Evolutionary conservation across 225 moss, liverwort and hornwort genomes (phyloP), one percentile per base, ranked within the genome.

Genomic region (Pseudisothecium myosuroides): DNA sequence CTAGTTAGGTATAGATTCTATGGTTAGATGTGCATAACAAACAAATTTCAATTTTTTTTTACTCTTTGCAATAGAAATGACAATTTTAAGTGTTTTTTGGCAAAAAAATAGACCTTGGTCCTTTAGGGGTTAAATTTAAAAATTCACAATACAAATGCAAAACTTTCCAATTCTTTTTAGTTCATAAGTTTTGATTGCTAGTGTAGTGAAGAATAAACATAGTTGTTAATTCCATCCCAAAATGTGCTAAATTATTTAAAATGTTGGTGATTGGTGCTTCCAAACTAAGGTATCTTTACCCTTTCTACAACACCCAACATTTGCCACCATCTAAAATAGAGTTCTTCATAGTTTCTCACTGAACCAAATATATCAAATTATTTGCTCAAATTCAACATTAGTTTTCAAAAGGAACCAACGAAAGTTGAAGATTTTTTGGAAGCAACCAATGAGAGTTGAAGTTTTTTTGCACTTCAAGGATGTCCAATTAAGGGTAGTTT

Each of bases 281-380:
- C 12, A 54, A 23, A 36, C 4, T 54, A 34, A 31, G 4, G 0
- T 11, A 17, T 27, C 15, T 0, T 19, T 26, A 41, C 3, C 9
- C 8, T 16, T 43, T 68, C n/a, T 29, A 4, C 18, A 73, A 28
- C 3, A 45, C 54, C n/a, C n/a, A n/a, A n/a, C n/a, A n/a, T n/a
- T n/a, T n/a, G n/a, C n/a, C n/a, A n/a, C n/a, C n/a, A n/a, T n/a
- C n/a, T n/a, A 26, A 3, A 74, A 31, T 18, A 12, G 7, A 49
- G 0, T 49, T 49, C 7, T 49, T 32, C 2, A 18, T 18, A 47
- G 6, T 18, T 31, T 47, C 31, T 49, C 7, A 49, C 31, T 31
- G 2, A 49, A 0, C 2, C 2, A 47, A 17, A 49, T 19, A 18
- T 49, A 1, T 16, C 18, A 31, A 6, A 45, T 0, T 0, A 1